Conservation (phyloP, 2,329 filamentous ascomycete genomes). For the Trichophyton verrucosum region DNA sequence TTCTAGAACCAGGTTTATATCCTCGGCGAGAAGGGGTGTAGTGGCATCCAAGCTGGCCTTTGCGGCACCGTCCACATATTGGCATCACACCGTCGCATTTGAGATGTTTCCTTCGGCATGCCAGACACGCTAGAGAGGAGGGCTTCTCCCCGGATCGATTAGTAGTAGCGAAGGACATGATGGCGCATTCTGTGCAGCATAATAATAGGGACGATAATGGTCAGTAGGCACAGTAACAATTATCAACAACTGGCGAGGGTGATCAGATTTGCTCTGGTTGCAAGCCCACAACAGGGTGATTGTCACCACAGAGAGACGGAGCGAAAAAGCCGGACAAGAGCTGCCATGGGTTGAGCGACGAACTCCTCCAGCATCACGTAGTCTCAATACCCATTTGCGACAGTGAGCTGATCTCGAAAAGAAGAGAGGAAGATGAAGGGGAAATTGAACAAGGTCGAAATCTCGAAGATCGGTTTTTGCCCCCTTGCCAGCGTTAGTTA, state of each 20-base stretch:
- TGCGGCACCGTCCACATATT: conserved; percentile 52
- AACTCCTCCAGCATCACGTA: not conserved
- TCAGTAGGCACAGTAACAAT: not conserved
- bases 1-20: conserved; percentile 55
- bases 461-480: not conserved
- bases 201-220: not conserved
- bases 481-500: not conserved
- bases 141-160: conserved; percentile 17
- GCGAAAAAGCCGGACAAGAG: not conserved
- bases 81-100: conserved; percentile 63
- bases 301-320: not conserved
- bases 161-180: not conserved
- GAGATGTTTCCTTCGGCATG: conserved; percentile 50
- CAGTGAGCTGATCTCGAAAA: no score
- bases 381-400: not conserved
- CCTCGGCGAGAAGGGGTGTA: conserved; percentile 65
- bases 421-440: not conserved
- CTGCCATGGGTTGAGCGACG: not conserved
- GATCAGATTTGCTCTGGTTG: no score
- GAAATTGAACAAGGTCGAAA: not conserved
- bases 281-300: not conserved
- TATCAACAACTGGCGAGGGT: no score
- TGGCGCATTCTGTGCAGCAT: not conserved
- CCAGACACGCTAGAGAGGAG: conserved; percentile 35
- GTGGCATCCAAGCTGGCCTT: conserved; percentile 49